Conservation (phyloP, 306 rosid genomes). For the Fragaria nilgerrensis region DNA sequence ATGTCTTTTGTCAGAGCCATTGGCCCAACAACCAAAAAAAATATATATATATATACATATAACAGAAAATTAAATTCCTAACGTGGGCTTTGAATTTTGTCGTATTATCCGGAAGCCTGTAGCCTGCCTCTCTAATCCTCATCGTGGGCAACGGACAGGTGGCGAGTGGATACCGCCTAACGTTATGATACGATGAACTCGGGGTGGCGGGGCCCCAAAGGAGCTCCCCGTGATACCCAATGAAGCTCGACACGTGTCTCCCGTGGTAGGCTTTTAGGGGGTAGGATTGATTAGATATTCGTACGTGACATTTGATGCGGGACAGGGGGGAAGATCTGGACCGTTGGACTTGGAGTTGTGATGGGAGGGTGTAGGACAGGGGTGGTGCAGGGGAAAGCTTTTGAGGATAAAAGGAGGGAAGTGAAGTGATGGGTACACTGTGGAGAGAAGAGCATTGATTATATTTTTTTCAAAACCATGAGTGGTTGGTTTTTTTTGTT, state of each 20-base stretch:
- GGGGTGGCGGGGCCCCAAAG: conserved; percentile 13
- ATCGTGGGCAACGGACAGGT: conserved; percentile 39
- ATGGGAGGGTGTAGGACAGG: neutral
- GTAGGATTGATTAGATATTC: conserved; percentile 31
- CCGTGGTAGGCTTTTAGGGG: neutral
- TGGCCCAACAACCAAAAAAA: neutral
- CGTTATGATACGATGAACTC: conserved; percentile 43
- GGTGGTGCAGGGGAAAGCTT: conserved; percentile 6
- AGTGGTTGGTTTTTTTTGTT: neutral
- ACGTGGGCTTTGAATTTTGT: conserved; percentile 51
- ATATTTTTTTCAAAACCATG: neutral
- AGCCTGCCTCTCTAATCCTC: conserved; percentile 5
- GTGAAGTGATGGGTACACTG: conserved; percentile 10
- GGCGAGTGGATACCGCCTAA: conserved; percentile 26
- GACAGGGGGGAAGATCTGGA: conserved; percentile 18
- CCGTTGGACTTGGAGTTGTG: conserved; percentile 25
- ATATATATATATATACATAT: neutral
- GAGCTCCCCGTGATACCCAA: conserved; percentile 20
- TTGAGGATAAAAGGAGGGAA: neutral
- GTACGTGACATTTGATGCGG: conserved; percentile 19
- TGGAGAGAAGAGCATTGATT: neutral
- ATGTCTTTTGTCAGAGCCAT: conserved; percentile 59
- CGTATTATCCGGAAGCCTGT: conserved; percentile 42
- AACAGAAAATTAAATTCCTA: neutral
- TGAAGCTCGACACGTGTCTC: conserved; percentile 30